Evolutionary conservation across 768 basidiomycete species (phyloP).

Genomic region (Collybia sp.): DNA sequence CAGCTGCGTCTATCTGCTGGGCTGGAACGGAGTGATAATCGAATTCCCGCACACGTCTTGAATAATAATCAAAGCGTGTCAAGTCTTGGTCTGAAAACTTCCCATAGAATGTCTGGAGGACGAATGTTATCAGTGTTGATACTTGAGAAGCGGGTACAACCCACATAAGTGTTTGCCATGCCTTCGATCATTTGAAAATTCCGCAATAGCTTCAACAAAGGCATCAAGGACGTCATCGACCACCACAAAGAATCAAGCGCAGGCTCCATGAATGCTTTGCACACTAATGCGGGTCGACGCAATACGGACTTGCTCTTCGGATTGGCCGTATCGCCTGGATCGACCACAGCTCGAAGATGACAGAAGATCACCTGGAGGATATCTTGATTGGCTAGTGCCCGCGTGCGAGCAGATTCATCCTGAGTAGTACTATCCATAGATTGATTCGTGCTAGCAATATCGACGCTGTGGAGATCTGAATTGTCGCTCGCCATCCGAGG

Average conservation of each 20-base stretch:
- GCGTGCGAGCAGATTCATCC: not conserved
- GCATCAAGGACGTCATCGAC: constrained; percentile 2
- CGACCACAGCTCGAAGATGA: not conserved
- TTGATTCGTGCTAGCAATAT: no score
- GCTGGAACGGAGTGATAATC: not conserved
- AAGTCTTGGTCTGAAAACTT: not conserved
- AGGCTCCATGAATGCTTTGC: constrained; percentile 5
- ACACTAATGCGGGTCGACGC: not conserved
- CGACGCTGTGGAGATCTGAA: no score
- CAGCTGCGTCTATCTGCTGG: no score
- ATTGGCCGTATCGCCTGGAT: not conserved
- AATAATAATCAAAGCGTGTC: constrained; percentile 1
- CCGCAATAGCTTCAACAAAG: constrained; percentile 5
- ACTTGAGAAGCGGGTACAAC: not conserved
- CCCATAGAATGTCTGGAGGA: not conserved
- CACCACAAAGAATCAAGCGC: constrained; percentile 5
- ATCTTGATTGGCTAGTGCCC: not conserved
- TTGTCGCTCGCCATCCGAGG: no score
- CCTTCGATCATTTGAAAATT: constrained; percentile 1
- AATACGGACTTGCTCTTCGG: not conserved
- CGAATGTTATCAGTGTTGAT: not conserved
- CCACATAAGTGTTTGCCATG: not conserved
- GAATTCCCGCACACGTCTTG: not conserved
- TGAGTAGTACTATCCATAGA: no score
- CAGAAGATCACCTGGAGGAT: not conserved